phyloP scores from a whole-genome alignment of 2,329 filamentous ascomycete genomes.

The Pleoardoris graminearum region DNA sequence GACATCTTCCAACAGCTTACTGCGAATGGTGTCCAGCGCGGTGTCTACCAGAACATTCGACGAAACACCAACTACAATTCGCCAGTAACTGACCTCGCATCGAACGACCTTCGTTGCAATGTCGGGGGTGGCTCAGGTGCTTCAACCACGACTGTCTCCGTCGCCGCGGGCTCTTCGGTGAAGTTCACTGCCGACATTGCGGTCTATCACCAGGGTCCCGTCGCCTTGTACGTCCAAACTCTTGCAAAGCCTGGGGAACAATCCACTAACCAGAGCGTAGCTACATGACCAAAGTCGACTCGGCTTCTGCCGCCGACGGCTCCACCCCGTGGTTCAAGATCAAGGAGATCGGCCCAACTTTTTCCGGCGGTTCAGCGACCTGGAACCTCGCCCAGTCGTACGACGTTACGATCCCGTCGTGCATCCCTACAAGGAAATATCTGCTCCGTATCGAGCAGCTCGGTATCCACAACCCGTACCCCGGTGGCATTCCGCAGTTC shows the following conservation, averaged over 20 bases:
- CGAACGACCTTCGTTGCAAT: slow-evolving; percentile 44
- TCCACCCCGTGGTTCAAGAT: slow-evolving; percentile 47
- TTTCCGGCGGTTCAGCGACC: slow-evolving; percentile 36
- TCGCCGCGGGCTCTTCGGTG: slow-evolving; percentile 41
- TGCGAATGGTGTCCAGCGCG: slow-evolving; percentile 41
- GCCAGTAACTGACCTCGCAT: slow-evolving; percentile 40
- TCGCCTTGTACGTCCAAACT: slow-evolving; percentile 28
- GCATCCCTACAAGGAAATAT: slow-evolving; percentile 51
- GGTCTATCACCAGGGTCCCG: slow-evolving; percentile 47
- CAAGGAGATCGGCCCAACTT: slow-evolving; percentile 45
- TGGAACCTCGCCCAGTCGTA: slow-evolving; percentile 41
- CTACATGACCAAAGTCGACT: slow-evolving; percentile 44
- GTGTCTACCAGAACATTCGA: slow-evolving; percentile 42
- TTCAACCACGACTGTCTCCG: slow-evolving; percentile 39
- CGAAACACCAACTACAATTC: slow-evolving; percentile 45
- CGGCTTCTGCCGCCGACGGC: slow-evolving; percentile 40
- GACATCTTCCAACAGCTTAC: slow-evolving; percentile 46
- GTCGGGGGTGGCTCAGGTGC: slow-evolving; percentile 34
- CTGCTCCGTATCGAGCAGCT: slow-evolving; percentile 56
- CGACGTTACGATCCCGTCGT: slow-evolving; percentile 47
- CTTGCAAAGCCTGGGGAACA: background rate
- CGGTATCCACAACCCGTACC: slow-evolving; percentile 48
- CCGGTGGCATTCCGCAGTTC: slow-evolving; percentile 33
- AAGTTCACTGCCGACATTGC: slow-evolving; percentile 43
- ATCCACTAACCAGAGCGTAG: background rate